Base-by-base conservation (phyloP, 257 asterid genomes). In the Petrea volubilis region DNA sequence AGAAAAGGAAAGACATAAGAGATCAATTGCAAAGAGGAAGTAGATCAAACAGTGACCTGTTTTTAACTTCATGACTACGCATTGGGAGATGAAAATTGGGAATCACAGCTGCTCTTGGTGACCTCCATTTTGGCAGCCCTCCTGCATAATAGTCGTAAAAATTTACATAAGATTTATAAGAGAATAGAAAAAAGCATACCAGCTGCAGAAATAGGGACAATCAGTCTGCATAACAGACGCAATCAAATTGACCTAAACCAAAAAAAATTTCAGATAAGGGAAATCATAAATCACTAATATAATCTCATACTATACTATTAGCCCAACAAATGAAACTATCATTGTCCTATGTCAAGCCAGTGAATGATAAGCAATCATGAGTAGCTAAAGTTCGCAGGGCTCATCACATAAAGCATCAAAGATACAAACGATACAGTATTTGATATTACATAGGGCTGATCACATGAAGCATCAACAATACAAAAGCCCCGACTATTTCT, bases 51-150 rank as follows among this genome's bases (percentile, higher is more conserved):
- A 21, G 13, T 46, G 70, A 88, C 97, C 96, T 87, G 78, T 87
- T 92, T 67, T 90, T 90, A 73, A 87, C 85, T 86, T 90, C 97
- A 84, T 76, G 65, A 77, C 98, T 90, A 53, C 90, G 88, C 98
- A 90, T 93, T 7, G 96, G 98, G 10, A 90, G 96, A 80, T 93
- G 97, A 66, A 85, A 38, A 78, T 81, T 77, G 67, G 91, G 91
- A 68, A 84, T 49, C 24, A 86, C 82, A 44, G 96, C 97, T 41
- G 96, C 97, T 78, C 76, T 62, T 41, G 95, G 92, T 5, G 87
- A 75, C 66, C 81, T 83, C 96, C 98, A 90, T 65, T 69, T 83
- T 49, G 56, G 71, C 57, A 65, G 8, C 80, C 82, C 75, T 70
- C 82, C 96, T 87, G 85, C 52, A 71, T 36, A 46, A 75, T 46